A percentile compares a stretch with the other conserved stretches of the same genome.
Conservation (phyloP, 2,329 filamentous ascomycete species). For the Penicillium occitanis region DNA sequence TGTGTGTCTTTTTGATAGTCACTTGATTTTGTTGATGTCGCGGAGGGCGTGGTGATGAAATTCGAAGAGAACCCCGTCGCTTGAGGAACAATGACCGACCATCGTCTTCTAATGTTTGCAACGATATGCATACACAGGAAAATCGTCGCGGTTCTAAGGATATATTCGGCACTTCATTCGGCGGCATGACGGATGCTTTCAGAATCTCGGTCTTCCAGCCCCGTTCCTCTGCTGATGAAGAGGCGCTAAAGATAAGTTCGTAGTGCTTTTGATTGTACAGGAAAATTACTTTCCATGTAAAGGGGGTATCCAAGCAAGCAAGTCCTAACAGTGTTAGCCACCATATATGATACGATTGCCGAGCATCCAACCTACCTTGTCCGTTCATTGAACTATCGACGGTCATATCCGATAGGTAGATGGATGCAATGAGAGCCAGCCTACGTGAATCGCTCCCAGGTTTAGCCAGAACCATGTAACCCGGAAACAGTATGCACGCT, state of each 20-base stretch:
- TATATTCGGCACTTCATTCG: conserved; percentile 51
- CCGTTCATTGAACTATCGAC: conserved; percentile 39
- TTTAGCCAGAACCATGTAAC: conserved; percentile 74
- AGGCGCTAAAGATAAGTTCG: conserved; percentile 84
- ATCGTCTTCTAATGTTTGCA: conserved; percentile 74
- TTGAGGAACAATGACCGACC: conserved; percentile 63
- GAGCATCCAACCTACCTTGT: conserved; percentile 33
- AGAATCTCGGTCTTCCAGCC: conserved; percentile 74
- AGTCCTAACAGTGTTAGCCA: conserved; percentile 58
- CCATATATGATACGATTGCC: background rate
- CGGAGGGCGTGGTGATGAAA: conserved; percentile 69
- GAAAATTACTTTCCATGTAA: conserved; percentile 91
- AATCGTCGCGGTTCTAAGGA: conserved; percentile 30
- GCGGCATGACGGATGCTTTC: conserved; percentile 52
- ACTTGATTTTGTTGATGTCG: conserved; percentile 67
- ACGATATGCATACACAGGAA: conserved; percentile 59
- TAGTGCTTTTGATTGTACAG: conserved; percentile 73
- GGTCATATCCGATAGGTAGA: conserved; percentile 56
- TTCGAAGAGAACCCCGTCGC: conserved; percentile 69
- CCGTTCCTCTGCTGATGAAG: conserved; percentile 73
- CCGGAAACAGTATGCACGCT: conserved; percentile 79
- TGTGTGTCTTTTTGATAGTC: conserved; percentile 81
- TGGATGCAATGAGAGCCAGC: conserved; percentile 73
- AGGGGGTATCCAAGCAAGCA: conserved; percentile 80
- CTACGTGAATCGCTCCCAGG: conserved; percentile 62